phyloP scores from a whole-genome alignment of 495 filamentous ascomycete species.

The Immersiella caudata region DNA sequence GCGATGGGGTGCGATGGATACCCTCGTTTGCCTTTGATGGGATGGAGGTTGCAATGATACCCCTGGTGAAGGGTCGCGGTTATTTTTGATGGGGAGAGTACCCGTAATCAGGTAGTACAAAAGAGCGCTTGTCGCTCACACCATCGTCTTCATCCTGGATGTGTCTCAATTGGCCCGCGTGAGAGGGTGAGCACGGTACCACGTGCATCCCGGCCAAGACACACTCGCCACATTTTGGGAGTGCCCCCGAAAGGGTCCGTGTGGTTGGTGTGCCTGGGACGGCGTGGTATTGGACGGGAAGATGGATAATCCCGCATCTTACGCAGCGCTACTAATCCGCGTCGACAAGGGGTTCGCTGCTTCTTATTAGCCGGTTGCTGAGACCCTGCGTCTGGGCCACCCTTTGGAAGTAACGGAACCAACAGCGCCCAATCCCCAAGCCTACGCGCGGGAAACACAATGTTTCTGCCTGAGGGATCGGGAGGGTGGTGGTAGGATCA shows the following conservation, averaged over 20 bases:
- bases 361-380: background rate
- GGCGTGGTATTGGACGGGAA: background rate
- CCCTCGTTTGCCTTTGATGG: slow-evolving; percentile 21
- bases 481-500: too few relatives aligned
- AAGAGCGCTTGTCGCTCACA: background rate
- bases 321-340: background rate
- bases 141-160: too few relatives aligned
- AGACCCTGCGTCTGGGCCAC: background rate
- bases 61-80: background rate
- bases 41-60: slow-evolving; percentile 19
- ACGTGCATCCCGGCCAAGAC: background rate
- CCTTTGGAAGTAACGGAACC: background rate
- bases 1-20: slow-evolving; percentile 5
- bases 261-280: background rate
- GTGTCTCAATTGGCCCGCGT: background rate
- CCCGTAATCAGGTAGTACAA: background rate
- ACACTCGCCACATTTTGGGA: background rate
- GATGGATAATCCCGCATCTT: background rate
- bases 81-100: background rate
- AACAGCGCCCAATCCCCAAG: too few relatives aligned
- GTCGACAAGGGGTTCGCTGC: background rate
- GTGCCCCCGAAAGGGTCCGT: too few relatives aligned
- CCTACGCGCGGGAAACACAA: too few relatives aligned
- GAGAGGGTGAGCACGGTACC: background rate
- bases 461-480: too few relatives aligned